phyloP scores from a whole-genome alignment of 1,139 yeast species.

The Saccharomyces hybrid region DNA sequence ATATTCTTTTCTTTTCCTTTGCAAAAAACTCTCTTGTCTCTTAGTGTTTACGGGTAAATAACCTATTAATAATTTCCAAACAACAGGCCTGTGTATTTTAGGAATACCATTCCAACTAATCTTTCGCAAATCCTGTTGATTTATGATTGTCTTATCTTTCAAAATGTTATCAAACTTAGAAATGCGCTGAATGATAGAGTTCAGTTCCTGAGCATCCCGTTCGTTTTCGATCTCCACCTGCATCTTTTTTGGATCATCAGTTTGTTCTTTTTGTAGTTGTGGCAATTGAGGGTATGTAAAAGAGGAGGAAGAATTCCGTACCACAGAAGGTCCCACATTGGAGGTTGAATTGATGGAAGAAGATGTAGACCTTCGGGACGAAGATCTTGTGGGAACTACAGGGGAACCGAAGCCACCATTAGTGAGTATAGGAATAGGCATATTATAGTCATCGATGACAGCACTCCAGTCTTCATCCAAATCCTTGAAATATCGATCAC shows the following conservation, averaged over 20 bases:
- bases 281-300: conserved; percentile 31
- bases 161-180: conserved; percentile 60
- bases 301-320: not conserved
- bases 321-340: conserved; percentile 18
- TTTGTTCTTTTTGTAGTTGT: conserved; percentile 23
- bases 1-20: conserved; percentile 81
- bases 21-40: conserved; percentile 61
- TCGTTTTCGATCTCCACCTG: conserved; percentile 27
- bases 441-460: conserved; percentile 45
- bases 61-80: conserved; percentile 88
- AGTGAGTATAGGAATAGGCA: conserved; percentile 37
- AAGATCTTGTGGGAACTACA: conserved; percentile 3
- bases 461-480: conserved; percentile 93
- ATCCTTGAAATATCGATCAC: conserved; percentile 43
- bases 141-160: conserved; percentile 49
- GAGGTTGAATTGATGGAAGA: conserved; percentile 12
- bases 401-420: conserved; percentile 23
- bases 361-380: conserved; percentile 8
- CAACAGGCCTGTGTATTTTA: conserved; percentile 63
- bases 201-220: conserved; percentile 47
- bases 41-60: conserved; percentile 81
- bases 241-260: conserved; percentile 23
- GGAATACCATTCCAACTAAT: conserved; percentile 92
- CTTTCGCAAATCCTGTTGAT: conserved; percentile 59
- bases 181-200: conserved; percentile 54